Conservation (phyloP, 306 rosid species). For the Comarum palustre region DNA sequence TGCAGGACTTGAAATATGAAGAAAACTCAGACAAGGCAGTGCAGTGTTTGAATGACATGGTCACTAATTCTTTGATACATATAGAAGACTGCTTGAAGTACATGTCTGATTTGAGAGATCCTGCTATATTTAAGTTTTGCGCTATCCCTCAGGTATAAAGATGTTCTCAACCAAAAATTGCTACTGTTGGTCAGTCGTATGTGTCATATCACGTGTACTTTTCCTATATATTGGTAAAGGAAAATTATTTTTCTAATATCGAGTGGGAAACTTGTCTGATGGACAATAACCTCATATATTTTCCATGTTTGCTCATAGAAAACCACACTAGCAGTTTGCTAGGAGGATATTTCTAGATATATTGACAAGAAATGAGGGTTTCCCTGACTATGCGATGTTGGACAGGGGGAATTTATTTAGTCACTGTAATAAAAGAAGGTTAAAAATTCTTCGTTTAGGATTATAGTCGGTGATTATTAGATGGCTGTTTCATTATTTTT, state of each 20-base stretch:
- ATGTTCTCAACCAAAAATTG: slow-evolving; percentile 16
- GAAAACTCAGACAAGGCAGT: slow-evolving; percentile 79
- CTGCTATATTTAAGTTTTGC: slow-evolving; percentile 76
- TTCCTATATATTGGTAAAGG: background rate
- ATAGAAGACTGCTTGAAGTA: slow-evolving; percentile 72
- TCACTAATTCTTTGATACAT: slow-evolving; percentile 77
- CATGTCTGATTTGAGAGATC: slow-evolving; percentile 64
- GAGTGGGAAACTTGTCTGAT: background rate
- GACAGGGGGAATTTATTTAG: background rate
- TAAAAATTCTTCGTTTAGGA: background rate
- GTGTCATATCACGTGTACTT: background rate
- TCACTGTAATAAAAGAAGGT: background rate
- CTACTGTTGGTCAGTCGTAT: slow-evolving; percentile 20
- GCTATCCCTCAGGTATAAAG: slow-evolving; percentile 89
- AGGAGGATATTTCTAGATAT: background rate
- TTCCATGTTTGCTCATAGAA: background rate
- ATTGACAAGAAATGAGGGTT: background rate
- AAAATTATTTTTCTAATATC: background rate
- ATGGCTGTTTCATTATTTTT: background rate
- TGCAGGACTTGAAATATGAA: slow-evolving; percentile 78
- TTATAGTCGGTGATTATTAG: background rate
- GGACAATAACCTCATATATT: background rate
- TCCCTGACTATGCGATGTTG: background rate
- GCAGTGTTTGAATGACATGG: slow-evolving; percentile 93
- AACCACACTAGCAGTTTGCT: background rate